Conservation (phyloP, 768 basidiomycete genomes). For the Suillus fuscotomentosus region DNA sequence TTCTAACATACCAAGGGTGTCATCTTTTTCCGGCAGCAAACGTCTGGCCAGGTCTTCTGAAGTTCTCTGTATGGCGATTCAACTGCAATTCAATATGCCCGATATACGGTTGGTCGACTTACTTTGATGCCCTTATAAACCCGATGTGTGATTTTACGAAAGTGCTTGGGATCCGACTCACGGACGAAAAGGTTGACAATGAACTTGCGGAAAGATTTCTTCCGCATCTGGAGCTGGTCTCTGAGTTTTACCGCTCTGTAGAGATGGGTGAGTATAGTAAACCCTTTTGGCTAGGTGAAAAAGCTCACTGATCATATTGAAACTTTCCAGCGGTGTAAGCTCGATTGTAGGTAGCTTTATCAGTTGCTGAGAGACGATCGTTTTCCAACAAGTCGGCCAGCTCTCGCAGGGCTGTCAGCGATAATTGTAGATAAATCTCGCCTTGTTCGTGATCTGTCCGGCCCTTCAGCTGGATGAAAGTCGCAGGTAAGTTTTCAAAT, state of each 20-base stretch:
- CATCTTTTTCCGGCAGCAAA: neutral
- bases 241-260: neutral
- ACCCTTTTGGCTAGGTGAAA: neutral
- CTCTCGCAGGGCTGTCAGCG: neutral
- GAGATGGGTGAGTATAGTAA: neutral
- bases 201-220: neutral
- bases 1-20: neutral
- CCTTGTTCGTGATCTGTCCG: neutral
- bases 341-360: neutral
- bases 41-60: neutral
- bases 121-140: neutral
- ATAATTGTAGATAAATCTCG: neutral
- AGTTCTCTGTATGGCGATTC: neutral
- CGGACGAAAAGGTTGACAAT: neutral
- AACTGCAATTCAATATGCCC: neutral
- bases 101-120: neutral
- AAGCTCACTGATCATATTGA: neutral
- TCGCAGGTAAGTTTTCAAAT: neutral
- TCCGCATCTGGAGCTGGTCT: neutral
- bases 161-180: neutral
- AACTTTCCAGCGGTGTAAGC: neutral
- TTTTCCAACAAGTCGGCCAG: neutral
- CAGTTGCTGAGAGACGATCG: neutral
- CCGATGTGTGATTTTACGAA: neutral
- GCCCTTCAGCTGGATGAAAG: neutral